Base-by-base conservation (phyloP, 2,329 filamentous ascomycete species). In the Colletotrichum sp. region DNA sequence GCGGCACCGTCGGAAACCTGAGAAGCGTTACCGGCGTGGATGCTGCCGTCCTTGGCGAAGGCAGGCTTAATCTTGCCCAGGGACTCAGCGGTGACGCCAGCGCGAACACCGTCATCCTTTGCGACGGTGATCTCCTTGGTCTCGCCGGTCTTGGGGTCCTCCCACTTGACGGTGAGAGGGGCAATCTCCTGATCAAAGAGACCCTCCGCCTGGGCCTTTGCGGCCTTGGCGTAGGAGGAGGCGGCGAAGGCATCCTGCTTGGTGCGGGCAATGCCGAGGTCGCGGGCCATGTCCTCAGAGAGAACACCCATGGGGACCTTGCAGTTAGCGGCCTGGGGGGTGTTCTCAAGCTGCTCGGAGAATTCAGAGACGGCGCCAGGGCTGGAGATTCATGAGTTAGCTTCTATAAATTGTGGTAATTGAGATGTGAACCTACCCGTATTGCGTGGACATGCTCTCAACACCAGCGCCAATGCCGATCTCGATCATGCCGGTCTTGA, bases 1-100 rank as follows among this genome's bases (percentile, higher is more conserved):
- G 97, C 96, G 26, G 97, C 97, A 79, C 97, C 97, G 87, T 99
- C 96, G 34, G 95, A 97, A 83, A 99, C 96, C 87, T 98, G 97
- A 69, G 93, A 96, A 32, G 97, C 96, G 85, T 98, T 99, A 80
- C 97, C 97, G 73, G 95, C 97, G 89, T 98, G 96, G 87, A 98
- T 98, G 81, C 91, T 93, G 58, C 97, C 97, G 81, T 97, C 94
- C 86, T 97, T 96, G 79, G 95, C 92, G 83, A 98, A 98, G 15
- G 96, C 95, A 18, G 96, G 92, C 77, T 92, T 93, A 85, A 98
- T 97, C 91, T 98, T 98, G 86, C 88, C 89, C n/a, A 98, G 92
- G 2, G 93, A 94, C 87, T 98, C 95, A 78, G 91, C 90, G 5
- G 97, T 98, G 81, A 98, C 95, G 79, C 95, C 95, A 48, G 93